Evolutionary conservation across 306 rosid species (phyloP).

Genomic region (Vigna radiata): DNA sequence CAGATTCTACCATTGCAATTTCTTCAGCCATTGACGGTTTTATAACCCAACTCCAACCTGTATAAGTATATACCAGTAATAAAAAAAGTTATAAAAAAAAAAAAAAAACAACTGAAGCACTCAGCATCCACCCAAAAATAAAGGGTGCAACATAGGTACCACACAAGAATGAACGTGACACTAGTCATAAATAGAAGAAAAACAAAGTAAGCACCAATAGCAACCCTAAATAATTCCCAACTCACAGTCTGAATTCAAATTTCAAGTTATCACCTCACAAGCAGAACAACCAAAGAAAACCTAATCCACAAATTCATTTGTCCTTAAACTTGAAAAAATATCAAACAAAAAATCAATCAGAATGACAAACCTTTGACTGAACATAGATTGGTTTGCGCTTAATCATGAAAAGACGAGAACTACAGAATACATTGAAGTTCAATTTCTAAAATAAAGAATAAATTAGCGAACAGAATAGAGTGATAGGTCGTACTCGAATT

Average conservation of each 20-base stretch:
- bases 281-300: background rate
- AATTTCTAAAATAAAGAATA: background rate
- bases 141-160: background rate
- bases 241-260: background rate
- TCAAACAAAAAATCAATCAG: background rate
- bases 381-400: background rate
- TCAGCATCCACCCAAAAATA: background rate
- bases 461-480: background rate
- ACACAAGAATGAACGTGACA: background rate
- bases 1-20: conserved; percentile 47
- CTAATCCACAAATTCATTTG: background rate
- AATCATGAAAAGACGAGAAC: background rate
- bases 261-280: background rate
- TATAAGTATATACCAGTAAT: conserved; percentile 17
- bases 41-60: conserved; percentile 34
- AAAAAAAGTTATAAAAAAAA: too few relatives aligned
- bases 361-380: background rate
- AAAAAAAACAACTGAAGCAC: background rate
- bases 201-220: background rate
- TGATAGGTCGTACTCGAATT: background rate
- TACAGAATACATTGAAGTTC: background rate
- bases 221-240: background rate
- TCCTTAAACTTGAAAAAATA: background rate
- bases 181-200: background rate
- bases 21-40: conserved; percentile 66